These are phyloP conservation scores for Eucalyptus urophylla DNA, from an alignment of 345 rosid species.

Conservation along the genomic window DNA sequence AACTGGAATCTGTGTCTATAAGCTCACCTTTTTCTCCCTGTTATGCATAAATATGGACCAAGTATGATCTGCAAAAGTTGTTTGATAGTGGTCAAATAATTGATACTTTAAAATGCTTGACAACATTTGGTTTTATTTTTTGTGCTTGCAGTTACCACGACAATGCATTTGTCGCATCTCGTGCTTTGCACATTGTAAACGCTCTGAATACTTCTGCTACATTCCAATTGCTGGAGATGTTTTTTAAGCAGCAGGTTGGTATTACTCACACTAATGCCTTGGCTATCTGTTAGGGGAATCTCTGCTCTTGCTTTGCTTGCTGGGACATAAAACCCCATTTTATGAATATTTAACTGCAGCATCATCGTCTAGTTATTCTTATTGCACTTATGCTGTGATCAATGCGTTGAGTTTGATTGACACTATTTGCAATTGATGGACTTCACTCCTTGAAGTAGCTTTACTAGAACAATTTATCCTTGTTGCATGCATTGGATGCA, in stretches of 20 bases:
- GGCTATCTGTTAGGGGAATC: background rate
- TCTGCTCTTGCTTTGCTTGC: background rate
- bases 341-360: background rate
- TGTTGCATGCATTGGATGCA: background rate
- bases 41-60: background rate
- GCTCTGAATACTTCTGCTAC: conserved; percentile 39
- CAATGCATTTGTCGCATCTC: conserved; percentile 66
- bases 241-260: conserved; percentile 70
- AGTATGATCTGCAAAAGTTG: background rate
- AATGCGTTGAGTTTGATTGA: background rate
- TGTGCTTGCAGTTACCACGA: conserved; percentile 67
- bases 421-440: background rate
- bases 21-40: background rate
- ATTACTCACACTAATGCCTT: background rate
- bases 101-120: background rate
- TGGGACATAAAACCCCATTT: background rate
- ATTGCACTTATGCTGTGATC: background rate
- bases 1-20: background rate
- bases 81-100: background rate
- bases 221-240: conserved; percentile 46
- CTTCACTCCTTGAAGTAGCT: background rate
- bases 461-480: background rate
- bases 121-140: background rate
- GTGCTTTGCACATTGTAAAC: conserved; percentile 67
- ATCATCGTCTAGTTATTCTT: background rate